Evolutionary conservation across 1,139 yeast genomes (phyloP), one percentile per base, ranked within the genome.

Genomic region (Hansenula lynferdii): DNA sequence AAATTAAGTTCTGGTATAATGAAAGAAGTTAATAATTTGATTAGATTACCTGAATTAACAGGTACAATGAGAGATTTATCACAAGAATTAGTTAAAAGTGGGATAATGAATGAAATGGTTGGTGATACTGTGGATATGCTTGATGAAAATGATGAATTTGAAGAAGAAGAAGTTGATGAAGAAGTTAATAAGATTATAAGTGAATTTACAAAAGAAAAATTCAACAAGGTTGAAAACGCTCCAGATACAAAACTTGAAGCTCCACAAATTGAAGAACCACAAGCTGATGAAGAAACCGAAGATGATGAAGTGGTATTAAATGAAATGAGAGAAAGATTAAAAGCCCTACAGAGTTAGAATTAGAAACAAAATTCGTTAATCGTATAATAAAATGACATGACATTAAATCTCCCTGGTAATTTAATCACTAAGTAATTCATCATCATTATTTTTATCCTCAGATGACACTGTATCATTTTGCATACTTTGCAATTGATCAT

Each of bases 101-200:
- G 98, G 0, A 76, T 94, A 36, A 89, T 94, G 44, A 89, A 85
- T 51, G 98, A 94, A 57, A 92, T 94, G 97, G 80, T 90, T 61
- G 89, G 85, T 41, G 98, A 94, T 56, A 80, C 87, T 53, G 69
- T 92, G 42, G 97, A 90, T 45, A 64, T 74, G 39, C 69, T 81
- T 30, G 77, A 72, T 37, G 87, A 80, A 39, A 83, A 71, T 31
- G 86, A 82, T 42, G 72, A 77, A 44, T 81, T 82, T 38, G 78
- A 75, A 36, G 83, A 78, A 44, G 78, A 72, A 39, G 84, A 75
- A 48, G 81, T 83, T 3, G 87, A 82, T 48, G 86, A 79, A 29
- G 94, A 86, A 56, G 74, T 80, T 15, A 73, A 77, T 40, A 66
- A 69, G 45, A 73, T 83, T 34, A 64, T 83, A 32, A 65, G 70